Conservation (phyloP, 2,329 filamentous ascomycete genomes). For the Aspergillus puulaauensis region DNA sequence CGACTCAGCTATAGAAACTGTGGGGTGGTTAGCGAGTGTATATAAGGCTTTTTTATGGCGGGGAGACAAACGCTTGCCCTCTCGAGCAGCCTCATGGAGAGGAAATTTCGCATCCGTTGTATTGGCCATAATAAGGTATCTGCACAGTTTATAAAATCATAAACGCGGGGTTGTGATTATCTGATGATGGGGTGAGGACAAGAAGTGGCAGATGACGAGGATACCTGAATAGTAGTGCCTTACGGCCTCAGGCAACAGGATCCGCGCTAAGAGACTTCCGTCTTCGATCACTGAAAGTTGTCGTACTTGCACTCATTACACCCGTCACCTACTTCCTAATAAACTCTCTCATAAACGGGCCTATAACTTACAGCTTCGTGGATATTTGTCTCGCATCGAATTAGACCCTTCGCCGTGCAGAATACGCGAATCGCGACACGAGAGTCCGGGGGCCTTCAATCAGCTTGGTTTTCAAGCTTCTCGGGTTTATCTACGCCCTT, state of each 20-base stretch:
- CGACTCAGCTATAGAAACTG: constrained; percentile 71
- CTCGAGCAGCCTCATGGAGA: constrained; percentile 81
- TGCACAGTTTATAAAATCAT: background rate
- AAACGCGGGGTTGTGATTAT: background rate
- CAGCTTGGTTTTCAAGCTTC: background rate
- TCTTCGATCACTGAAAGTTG: background rate
- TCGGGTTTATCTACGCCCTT: background rate
- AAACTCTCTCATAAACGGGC: background rate
- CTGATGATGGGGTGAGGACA: background rate
- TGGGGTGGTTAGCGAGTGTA: constrained; percentile 22
- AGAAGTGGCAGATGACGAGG: background rate
- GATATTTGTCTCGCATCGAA: background rate
- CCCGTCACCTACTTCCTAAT: background rate
- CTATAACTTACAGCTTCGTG: background rate
- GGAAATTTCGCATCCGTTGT: constrained; percentile 66
- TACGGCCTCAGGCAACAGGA: constrained; percentile 12
- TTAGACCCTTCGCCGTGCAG: background rate
- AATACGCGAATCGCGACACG: background rate
- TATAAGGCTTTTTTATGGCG: background rate
- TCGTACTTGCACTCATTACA: background rate
- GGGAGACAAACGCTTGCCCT: constrained; percentile 69
- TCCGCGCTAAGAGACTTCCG: constrained; percentile 9
- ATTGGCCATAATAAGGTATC: constrained; percentile 33
- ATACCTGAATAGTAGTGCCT: background rate
- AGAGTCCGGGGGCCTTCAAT: background rate